Base-by-base conservation (phyloP, 179 eudicot species). In the Beta lomatogona region DNA sequence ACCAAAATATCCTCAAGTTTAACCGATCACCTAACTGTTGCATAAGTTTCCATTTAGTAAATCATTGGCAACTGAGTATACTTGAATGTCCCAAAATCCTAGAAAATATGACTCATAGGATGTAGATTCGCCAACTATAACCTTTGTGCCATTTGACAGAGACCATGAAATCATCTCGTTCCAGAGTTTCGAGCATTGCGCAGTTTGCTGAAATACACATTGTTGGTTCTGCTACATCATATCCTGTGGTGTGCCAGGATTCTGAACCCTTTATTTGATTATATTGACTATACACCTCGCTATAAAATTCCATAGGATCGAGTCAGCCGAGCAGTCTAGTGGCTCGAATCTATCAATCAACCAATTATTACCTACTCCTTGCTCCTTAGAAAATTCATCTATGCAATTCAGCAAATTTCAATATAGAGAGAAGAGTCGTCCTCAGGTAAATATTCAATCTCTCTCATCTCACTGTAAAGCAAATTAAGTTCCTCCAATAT, bases 391-490 rank as follows among this genome's bases (percentile, higher is more conserved):
- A 50, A 22, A 69, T 41, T 52, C 15, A 16, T 7, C n/a, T 21
- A 63, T 60, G 71, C 3, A 10, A 9, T 60, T 77, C 59, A 84
- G 36, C 82, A 77, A 58, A 61, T 13, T 73, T 73, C 81, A 41
- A 58, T 44, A 69, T 75, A 55, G 54, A 79, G 64, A 76, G 70
- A 65, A 82, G 59, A 83, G 64, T 80, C 83, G 31, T 72, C 60
- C 52, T 85, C 86, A 15, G 84, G 78, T 31, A 71, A 78, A 71
- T 68, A 78, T 63, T 89, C 86, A 13, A 79, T 81, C 87, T 82
- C 75, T 63, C 81, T 87, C 87, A 92, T 92, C 81, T 90, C 94
- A 81, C 46, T 82, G 71, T 86, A 89, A 11, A 92, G 77, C 63
- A 83, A 60, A 86, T 82, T 77, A 45, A 92, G 85, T 80, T 85